Evolutionary conservation across 352 stramenopile species (phyloP).

Genomic region (Globisporangium canariense): DNA sequence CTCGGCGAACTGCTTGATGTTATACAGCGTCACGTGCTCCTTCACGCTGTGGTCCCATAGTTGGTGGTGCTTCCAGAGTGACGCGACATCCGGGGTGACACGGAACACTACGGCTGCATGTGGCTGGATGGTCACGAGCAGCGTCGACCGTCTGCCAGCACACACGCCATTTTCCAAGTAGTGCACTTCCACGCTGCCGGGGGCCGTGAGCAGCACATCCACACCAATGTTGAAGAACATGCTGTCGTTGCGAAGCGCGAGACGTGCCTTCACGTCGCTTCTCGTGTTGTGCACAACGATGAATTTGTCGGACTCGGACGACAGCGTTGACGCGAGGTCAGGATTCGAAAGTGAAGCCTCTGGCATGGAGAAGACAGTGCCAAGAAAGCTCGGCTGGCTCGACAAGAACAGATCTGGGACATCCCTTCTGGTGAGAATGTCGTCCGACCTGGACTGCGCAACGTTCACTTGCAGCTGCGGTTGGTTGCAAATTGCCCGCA

Average conservation of each 20-base stretch:
- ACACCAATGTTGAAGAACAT: slow-evolving; percentile 82
- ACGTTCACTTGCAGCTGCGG: slow-evolving; percentile 77
- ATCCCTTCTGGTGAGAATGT: slow-evolving; percentile 25
- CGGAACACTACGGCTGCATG: slow-evolving; percentile 55
- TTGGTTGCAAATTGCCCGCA: slow-evolving; percentile 74
- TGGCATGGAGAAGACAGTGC: slow-evolving; percentile 76
- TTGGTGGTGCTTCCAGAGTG: slow-evolving; percentile 74
- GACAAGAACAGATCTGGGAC: slow-evolving; percentile 25
- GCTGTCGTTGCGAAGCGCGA: slow-evolving; percentile 80
- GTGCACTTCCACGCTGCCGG: slow-evolving; percentile 47
- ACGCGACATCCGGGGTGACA: slow-evolving; percentile 61
- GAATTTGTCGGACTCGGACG: slow-evolving; percentile 56
- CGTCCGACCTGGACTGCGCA: slow-evolving; percentile 38
- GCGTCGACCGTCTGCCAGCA: slow-evolving; percentile 55
- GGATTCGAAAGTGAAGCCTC: slow-evolving; percentile 53
- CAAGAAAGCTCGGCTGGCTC: slow-evolving; percentile 71
- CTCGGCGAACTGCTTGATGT: slow-evolving; percentile 88
- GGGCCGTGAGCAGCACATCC: slow-evolving; percentile 37
- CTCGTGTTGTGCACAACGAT: slow-evolving; percentile 76
- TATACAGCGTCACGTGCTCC: slow-evolving; percentile 87
- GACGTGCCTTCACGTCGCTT: slow-evolving; percentile 54
- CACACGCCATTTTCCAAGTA: slow-evolving; percentile 69
- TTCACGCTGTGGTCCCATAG: slow-evolving; percentile 88
- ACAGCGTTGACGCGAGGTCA: slow-evolving; percentile 25
- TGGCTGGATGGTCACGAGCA: slow-evolving; percentile 71